phyloP scores from a whole-genome alignment of 1,139 yeast species.

The Candida tropicalis region DNA sequence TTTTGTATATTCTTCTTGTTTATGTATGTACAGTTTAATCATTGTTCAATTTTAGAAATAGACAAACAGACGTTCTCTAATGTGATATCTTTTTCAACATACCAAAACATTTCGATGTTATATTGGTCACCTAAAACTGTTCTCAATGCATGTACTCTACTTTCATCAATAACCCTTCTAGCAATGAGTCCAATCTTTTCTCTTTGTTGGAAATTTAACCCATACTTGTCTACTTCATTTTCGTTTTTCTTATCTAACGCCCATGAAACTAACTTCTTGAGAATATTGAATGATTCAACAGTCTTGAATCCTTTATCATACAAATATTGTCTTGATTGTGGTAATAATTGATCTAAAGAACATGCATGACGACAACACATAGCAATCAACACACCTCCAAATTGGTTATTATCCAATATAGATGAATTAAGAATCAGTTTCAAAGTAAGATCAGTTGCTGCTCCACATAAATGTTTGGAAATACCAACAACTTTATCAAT shows the following conservation, averaged over 20 bases:
- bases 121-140: conserved; percentile 29
- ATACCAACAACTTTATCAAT: conserved; percentile 52
- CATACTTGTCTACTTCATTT: conserved; percentile 43
- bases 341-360: conserved; percentile 50
- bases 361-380: conserved; percentile 96
- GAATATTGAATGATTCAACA: conserved; percentile 48
- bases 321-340: conserved; percentile 50
- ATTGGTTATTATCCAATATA: conserved; percentile 18
- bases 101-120: conserved; percentile 55
- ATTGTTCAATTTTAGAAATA: conserved; percentile 7
- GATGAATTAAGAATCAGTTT: conserved; percentile 59
- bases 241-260: conserved; percentile 51
- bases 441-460: conserved; percentile 85
- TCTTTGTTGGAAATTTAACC: conserved; percentile 46
- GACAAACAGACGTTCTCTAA: conserved; percentile 70
- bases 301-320: conserved; percentile 31
- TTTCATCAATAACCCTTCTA: conserved; percentile 67
- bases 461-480: conserved; percentile 91
- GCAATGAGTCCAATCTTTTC: conserved; percentile 65
- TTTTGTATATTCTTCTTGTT: background rate
- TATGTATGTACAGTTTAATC: background rate
- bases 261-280: conserved; percentile 80
- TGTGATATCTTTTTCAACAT: conserved; percentile 60
- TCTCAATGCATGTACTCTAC: conserved; percentile 49
- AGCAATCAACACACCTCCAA: conserved; percentile 75